phyloP scores from a whole-genome alignment of 2,329 filamentous ascomycete genomes.

The Pleomassaria siparia region DNA sequence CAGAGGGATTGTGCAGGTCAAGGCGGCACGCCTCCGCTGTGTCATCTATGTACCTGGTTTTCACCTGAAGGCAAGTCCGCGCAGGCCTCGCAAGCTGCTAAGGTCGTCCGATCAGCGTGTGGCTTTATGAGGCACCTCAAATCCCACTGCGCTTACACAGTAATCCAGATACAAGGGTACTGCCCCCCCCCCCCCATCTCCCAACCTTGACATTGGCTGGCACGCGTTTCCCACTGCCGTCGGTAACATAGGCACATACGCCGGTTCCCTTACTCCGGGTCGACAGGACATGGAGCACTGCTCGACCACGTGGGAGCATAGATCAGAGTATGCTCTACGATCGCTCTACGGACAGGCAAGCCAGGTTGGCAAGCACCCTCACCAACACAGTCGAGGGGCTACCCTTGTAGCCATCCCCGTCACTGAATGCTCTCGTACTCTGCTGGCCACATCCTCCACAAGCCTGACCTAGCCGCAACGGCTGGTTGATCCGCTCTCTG shows the following conservation, averaged over 20 bases:
- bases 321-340: conserved; percentile 1
- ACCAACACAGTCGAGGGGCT: conserved; percentile 7
- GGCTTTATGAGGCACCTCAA: conserved; percentile 4
- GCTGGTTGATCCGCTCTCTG: conserved; percentile 9
- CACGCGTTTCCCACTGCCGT: conserved; percentile 5
- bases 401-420: conserved; percentile 5
- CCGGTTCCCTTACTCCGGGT: conserved; percentile 10
- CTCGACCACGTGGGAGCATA: conserved; percentile 16
- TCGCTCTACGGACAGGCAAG: background rate
- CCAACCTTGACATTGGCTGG: conserved; percentile 5
- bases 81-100: conserved; percentile 1
- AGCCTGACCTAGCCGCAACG: conserved; percentile 7
- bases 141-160: conserved; percentile 3
- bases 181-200: conserved; percentile 3
- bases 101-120: conserved; percentile 1
- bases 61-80: conserved; percentile 9
- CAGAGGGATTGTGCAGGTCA: conserved; percentile 4
- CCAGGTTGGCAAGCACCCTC: conserved; percentile 6
- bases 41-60: conserved; percentile 8
- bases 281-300: conserved; percentile 7
- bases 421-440: conserved; percentile 4
- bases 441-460: conserved; percentile 7
- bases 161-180: too few species aligned
- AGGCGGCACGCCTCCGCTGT: conserved; percentile 7
- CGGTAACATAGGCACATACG: conserved; percentile 7